phyloP scores from a whole-genome alignment of 495 filamentous ascomycete genomes.

The Xylaria intraflava region DNA sequence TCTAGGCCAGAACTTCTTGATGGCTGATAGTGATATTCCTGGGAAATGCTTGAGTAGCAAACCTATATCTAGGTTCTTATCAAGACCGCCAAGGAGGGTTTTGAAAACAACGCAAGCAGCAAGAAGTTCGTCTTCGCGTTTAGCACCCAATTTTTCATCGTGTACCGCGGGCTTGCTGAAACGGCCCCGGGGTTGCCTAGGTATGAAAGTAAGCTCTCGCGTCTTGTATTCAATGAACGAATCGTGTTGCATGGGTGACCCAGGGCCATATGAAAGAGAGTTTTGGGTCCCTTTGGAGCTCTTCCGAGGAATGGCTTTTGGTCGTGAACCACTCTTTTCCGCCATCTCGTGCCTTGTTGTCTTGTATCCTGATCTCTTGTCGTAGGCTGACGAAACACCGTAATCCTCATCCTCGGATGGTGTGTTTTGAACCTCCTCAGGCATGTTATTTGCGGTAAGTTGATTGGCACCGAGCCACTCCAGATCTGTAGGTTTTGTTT shows the following conservation, averaged over 20 bases:
- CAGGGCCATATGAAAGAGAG: not conserved
- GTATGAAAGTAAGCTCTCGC: constrained; percentile 34
- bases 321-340: not conserved
- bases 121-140: constrained; percentile 45
- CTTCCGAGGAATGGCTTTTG: not conserved
- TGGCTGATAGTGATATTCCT: constrained; percentile 46
- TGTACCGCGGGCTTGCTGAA: constrained; percentile 23
- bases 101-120: constrained; percentile 68
- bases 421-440: constrained; percentile 32
- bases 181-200: constrained; percentile 30
- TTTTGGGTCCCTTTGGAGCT: not conserved
- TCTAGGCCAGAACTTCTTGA: constrained; percentile 56
- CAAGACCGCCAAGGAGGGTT: constrained; percentile 65
- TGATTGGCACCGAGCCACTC: constrained; percentile 32
- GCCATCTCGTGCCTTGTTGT: not conserved
- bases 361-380: not conserved
- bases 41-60: constrained; percentile 62
- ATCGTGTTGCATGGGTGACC: constrained; percentile 12
- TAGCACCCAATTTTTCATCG: constrained; percentile 31
- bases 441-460: constrained; percentile 37
- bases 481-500: constrained; percentile 16
- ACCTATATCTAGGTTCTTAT: constrained; percentile 65
- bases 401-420: constrained; percentile 16
- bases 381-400: constrained; percentile 6
- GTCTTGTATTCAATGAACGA: constrained; percentile 32